Percentiles rank a stretch among this genome's conserved stretches.
These are phyloP conservation scores for Clathrospora elynae DNA, from an alignment of 2,329 filamentous ascomycete species.

Conservation along the genomic window DNA sequence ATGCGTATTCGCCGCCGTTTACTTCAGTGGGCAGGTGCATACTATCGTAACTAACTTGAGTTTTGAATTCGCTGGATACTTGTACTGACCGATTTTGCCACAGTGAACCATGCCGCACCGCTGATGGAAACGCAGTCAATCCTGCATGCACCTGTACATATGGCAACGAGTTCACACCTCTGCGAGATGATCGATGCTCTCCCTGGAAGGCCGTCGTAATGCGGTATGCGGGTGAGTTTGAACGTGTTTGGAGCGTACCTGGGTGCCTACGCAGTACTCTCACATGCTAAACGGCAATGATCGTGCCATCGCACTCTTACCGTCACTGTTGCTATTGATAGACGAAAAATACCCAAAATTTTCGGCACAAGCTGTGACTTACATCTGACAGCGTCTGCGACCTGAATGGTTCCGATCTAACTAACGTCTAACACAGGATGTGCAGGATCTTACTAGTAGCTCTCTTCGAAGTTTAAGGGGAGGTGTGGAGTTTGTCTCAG, in stretches of 20 bases:
- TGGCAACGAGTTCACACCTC: background rate
- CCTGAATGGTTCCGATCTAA: conserved; percentile 1
- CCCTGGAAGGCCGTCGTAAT: too few relatives aligned
- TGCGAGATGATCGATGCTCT: background rate
- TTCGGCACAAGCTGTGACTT: conserved; percentile 3
- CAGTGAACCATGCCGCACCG: background rate
- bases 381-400: conserved; percentile 8
- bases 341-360: conserved; percentile 2
- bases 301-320: background rate
- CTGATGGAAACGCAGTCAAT: background rate
- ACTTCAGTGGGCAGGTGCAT: too few relatives aligned
- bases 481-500: conserved; percentile 1
- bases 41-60: too few relatives aligned
- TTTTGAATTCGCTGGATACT: too few relatives aligned
- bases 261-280: too few relatives aligned
- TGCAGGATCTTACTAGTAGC: conserved; percentile 2
- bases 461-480: conserved; percentile 1
- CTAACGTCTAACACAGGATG: conserved; percentile 3
- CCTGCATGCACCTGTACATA: background rate
- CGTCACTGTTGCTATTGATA: background rate
- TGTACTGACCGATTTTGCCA: background rate
- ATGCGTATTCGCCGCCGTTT: too few relatives aligned
- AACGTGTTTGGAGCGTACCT: background rate
- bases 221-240: too few relatives aligned
- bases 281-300: too few relatives aligned